These are phyloP conservation scores for Zygosaccharomyces gambellarensis DNA, from an alignment of 805 yeast genomes.

Conservation along the genomic window DNA sequence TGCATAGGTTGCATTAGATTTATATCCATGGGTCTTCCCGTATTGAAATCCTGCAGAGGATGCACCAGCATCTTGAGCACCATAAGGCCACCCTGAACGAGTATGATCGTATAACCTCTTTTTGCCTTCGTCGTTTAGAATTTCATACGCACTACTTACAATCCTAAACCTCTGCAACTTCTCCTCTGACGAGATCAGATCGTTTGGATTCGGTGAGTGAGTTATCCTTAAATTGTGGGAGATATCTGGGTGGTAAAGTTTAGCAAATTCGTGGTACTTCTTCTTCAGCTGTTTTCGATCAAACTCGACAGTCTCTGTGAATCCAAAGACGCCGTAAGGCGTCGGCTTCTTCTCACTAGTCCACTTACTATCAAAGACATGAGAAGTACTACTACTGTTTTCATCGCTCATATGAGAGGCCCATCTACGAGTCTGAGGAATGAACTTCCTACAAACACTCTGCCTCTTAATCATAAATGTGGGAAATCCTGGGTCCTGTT, in stretches of 20 bases:
- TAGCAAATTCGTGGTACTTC: slow-evolving; percentile 58
- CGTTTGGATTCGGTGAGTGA: slow-evolving; percentile 7
- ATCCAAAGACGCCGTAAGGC: slow-evolving; percentile 66
- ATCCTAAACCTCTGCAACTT: slow-evolving; percentile 46
- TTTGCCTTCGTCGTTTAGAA: slow-evolving; percentile 43
- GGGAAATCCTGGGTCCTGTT: too few species aligned
- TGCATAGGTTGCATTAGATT: slow-evolving; percentile 29
- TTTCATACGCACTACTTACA: slow-evolving; percentile 54
- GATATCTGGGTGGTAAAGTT: slow-evolving; percentile 79
- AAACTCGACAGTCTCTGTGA: slow-evolving; percentile 32
- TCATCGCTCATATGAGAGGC: background rate
- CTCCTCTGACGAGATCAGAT: slow-evolving; percentile 18
- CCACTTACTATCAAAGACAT: slow-evolving; percentile 40
- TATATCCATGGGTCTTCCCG: slow-evolving; percentile 30
- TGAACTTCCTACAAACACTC: background rate
- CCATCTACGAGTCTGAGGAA: background rate
- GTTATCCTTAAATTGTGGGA: slow-evolving; percentile 30
- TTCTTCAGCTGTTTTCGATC: slow-evolving; percentile 41
- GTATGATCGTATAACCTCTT: slow-evolving; percentile 44
- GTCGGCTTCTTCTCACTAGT: slow-evolving; percentile 54
- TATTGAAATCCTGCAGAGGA: slow-evolving; percentile 6
- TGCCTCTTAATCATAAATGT: background rate
- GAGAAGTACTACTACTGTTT: background rate
- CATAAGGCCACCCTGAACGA: slow-evolving; percentile 44
- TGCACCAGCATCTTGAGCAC: slow-evolving; percentile 25